Evolutionary conservation across 2,329 filamentous ascomycete species (phyloP), one percentile per base, ranked within the genome.

Genomic region (Diplocarpon mali): DNA sequence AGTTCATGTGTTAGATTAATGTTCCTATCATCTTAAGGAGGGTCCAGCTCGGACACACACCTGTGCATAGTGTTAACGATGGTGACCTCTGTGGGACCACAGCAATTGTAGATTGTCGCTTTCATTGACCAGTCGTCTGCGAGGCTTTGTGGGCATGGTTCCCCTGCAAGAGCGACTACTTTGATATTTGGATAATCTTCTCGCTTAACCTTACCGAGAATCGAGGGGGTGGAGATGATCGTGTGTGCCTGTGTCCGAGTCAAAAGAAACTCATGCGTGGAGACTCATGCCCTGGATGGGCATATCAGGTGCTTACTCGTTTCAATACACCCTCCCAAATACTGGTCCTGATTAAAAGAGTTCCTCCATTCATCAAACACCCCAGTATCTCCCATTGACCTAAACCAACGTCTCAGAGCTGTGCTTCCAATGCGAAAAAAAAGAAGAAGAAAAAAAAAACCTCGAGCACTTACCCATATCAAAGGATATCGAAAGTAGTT

Each of bases 331-430:
- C 59, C 32, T 66, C 59, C 73, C 72, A 76, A 37, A 65, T 59
- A 2, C 69, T 67, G 2, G 69, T 71, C 36, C 75, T 64, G 35
- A 76, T 62, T 37, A 73, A 63, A 36, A 78, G 61, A 3, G 72
- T 76, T 5, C 74, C 74, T 15, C 74, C 74, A 38, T 77, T 78
- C 60, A 73, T 73, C 17, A 78, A 60, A 41, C 68, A 71, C 1
- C 66, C 68, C 8, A 78, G 66, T n/a, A 78, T 72, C 50, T 78
- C 75, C 75, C 75, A 78, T 11, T 74, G 73, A 16, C 71, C 75
- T 76, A 6, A 14, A 40, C 42, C 38, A 47, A 47, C 28, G 35
- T 34, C 11, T 17, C 42, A 13, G 42, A 29, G 12, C 17, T 37
- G n/a, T 10, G 30, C 30, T 32, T 3, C 30, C 3, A 32, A 5